A percentile compares a stretch with the other conserved stretches of the same genome.
Evolutionary conservation across 2,329 filamentous ascomycete genomes (phyloP).

Genomic region (Setomelanomma holmii): DNA sequence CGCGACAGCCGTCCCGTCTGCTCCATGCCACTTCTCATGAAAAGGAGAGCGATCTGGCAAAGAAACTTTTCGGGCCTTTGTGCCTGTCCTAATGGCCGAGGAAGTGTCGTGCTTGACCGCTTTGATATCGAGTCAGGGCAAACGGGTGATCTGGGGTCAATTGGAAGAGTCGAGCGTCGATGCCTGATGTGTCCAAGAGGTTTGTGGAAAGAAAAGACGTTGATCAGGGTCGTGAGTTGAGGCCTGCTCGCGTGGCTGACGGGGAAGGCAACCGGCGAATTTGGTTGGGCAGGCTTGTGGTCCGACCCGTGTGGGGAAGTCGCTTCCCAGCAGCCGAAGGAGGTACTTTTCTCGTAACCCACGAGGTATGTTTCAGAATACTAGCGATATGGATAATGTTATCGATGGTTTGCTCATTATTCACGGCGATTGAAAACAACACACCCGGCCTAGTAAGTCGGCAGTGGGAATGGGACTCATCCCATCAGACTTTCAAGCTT

Average conservation of each 20-base stretch:
- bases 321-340: background rate
- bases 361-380: background rate
- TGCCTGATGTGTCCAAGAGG: background rate
- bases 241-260: slow-evolving; percentile 1
- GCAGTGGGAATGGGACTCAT: too few species aligned
- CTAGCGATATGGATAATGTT: background rate
- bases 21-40: background rate
- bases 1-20: background rate
- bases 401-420: background rate
- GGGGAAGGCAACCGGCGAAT: background rate
- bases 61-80: background rate
- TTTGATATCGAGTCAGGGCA: background rate
- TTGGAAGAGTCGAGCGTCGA: background rate
- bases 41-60: background rate
- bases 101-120: background rate
- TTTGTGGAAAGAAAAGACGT: slow-evolving; percentile 1
- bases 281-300: background rate
- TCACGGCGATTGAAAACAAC: background rate
- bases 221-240: background rate
- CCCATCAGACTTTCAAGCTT: too few species aligned
- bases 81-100: background rate
- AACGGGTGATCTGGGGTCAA: background rate
- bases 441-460: too few species aligned
- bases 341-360: background rate
- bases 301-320: slow-evolving; percentile 4